These are phyloP conservation scores for Russula earlei DNA, from an alignment of 768 basidiomycete species.

Conservation along the genomic window DNA sequence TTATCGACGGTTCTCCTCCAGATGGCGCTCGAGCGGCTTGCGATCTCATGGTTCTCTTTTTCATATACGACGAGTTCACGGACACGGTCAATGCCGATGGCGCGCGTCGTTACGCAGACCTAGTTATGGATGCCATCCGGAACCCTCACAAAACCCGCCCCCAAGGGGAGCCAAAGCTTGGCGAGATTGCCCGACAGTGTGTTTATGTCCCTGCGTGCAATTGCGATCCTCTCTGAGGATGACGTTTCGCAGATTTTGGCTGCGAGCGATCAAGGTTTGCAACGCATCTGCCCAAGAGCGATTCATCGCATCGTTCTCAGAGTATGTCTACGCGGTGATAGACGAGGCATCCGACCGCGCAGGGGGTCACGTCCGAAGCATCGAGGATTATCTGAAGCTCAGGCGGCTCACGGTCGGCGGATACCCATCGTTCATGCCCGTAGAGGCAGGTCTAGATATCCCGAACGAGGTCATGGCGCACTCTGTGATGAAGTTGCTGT, in stretches of 20 bases:
- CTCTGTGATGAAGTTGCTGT: conserved; percentile 25
- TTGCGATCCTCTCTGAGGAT: not conserved
- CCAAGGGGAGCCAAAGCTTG: conserved; percentile 29
- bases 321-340: conserved; percentile 31
- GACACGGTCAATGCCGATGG: conserved; percentile 29
- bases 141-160: conserved; percentile 29
- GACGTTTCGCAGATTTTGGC: not conserved
- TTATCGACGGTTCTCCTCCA: not conserved
- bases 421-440: conserved; percentile 31
- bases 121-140: conserved; percentile 33
- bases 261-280: conserved; percentile 18
- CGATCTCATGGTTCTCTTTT: conserved; percentile 43
- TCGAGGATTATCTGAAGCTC: conserved; percentile 33
- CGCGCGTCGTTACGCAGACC: conserved; percentile 27
- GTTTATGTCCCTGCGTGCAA: conserved; percentile 3
- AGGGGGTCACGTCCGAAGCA: conserved; percentile 25
- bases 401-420: conserved; percentile 34
- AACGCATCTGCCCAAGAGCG: conserved; percentile 24
- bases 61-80: conserved; percentile 41
- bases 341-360: conserved; percentile 34
- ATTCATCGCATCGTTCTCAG: conserved; percentile 31
- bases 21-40: conserved; percentile 29
- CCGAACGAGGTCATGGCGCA: conserved; percentile 34
- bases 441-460: conserved; percentile 31
- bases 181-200: conserved; percentile 34